phyloP scores from a whole-genome alignment of 164 flowering plant species.

The Vitis labrusca region DNA sequence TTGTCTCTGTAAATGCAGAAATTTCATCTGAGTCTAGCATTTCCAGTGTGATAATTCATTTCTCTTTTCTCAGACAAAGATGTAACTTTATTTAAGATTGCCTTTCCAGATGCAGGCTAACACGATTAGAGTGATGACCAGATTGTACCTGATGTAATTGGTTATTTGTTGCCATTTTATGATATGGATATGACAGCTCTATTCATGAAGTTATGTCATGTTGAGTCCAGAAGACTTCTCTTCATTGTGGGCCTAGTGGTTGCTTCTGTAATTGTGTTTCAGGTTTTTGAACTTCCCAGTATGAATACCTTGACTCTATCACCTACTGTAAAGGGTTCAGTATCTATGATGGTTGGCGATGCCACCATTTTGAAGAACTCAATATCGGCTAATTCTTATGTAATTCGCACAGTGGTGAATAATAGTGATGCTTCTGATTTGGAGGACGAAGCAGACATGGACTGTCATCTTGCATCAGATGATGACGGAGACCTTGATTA shows the following conservation, averaged over 20 bases:
- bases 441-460: constrained; percentile 1
- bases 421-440: constrained; percentile 9
- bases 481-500: not conserved
- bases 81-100: not conserved
- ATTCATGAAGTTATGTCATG: constrained; percentile 15
- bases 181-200: constrained; percentile 16
- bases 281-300: constrained; percentile 21
- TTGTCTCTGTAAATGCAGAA: too few relatives aligned
- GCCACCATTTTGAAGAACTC: constrained; percentile 5
- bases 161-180: not conserved
- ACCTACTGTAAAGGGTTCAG: constrained; percentile 13
- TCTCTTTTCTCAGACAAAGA: constrained; percentile 6
- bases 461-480: constrained; percentile 5
- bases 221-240: constrained; percentile 26
- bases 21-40: too few relatives aligned
- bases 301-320: constrained; percentile 8
- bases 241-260: constrained; percentile 21
- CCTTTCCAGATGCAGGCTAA: not conserved
- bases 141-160: not conserved
- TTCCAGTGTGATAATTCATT: too few relatives aligned
- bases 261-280: constrained; percentile 20
- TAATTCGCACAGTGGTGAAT: not conserved
- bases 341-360: constrained; percentile 2
- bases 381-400: not conserved
- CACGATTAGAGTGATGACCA: constrained; percentile 2